Percentiles rank a stretch among this genome's conserved stretches.
These are phyloP conservation scores for Sclerotinia borealis DNA, from an alignment of 2,329 filamentous ascomycete species.

Conservation along the genomic window DNA sequence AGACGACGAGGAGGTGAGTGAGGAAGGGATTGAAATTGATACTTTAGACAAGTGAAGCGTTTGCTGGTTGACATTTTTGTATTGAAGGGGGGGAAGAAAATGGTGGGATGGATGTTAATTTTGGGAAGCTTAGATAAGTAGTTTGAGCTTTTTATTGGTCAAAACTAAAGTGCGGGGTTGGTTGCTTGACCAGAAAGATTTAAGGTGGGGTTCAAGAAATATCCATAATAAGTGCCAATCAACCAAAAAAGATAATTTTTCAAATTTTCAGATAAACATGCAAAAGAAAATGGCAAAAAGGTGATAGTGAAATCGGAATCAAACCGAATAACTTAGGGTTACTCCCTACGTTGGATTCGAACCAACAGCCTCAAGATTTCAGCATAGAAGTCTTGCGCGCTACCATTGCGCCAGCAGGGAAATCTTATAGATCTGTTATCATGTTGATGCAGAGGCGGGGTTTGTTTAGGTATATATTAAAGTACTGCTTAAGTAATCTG, in stretches of 20 bases:
- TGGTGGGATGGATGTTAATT: neutral
- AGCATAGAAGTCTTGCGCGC: conserved; percentile 6
- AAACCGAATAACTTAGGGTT: neutral
- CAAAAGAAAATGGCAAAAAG: neutral
- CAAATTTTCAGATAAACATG: neutral
- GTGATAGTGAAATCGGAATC: fast-evolving
- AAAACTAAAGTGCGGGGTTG: neutral
- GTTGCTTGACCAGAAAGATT: neutral
- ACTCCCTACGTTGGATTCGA: conserved; percentile 1
- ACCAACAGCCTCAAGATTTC: neutral
- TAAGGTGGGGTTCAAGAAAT: no score
- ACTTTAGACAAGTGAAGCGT: conserved; percentile 6
- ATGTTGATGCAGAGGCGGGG: no score
- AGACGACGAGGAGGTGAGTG: neutral
- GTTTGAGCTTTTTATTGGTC: neutral
- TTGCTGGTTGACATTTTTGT: conserved; percentile 5
- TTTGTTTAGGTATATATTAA: no score
- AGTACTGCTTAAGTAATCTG: no score
- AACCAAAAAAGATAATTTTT: neutral
- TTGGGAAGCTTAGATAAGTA: neutral
- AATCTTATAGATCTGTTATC: neutral
- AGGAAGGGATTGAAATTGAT: neutral
- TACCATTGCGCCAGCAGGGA: conserved; percentile 11
- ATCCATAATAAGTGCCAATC: neutral
- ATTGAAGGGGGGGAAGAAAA: neutral